phyloP scores from a whole-genome alignment of 768 basidiomycete genomes.

The Tulasnella sp. region DNA sequence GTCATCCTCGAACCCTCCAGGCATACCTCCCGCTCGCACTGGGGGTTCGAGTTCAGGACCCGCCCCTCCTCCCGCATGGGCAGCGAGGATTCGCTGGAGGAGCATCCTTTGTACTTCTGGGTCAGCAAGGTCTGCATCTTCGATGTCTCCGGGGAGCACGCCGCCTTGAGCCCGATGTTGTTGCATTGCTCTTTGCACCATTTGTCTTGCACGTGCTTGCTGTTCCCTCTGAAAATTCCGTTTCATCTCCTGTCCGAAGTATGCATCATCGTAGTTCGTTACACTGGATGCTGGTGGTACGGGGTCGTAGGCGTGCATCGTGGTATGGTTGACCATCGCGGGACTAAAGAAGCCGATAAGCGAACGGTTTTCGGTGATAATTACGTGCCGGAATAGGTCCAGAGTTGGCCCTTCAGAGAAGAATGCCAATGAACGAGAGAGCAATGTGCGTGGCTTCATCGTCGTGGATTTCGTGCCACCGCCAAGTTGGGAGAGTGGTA shows the following conservation, averaged over 20 bases:
- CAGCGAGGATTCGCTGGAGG: neutral
- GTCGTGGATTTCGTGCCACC: slow-evolving; percentile 24
- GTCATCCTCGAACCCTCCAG: neutral
- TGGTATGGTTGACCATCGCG: slow-evolving; percentile 39
- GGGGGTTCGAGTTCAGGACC: neutral
- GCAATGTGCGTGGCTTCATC: slow-evolving; percentile 22
- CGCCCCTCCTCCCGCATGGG: neutral
- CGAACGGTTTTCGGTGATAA: slow-evolving; percentile 51
- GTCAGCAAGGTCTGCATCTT: neutral
- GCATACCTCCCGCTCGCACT: neutral
- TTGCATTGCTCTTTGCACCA: neutral
- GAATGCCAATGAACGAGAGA: slow-evolving; percentile 27
- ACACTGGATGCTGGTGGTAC: slow-evolving; percentile 60
- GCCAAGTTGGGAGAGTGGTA: slow-evolving; percentile 32
- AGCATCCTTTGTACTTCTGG: neutral
- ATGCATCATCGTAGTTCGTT: slow-evolving; percentile 59
- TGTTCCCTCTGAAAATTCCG: neutral
- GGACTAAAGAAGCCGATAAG: slow-evolving; percentile 68
- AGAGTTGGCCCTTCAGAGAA: slow-evolving; percentile 37
- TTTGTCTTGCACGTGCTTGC: neutral
- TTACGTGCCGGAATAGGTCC: slow-evolving; percentile 64
- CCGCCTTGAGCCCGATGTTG: neutral
- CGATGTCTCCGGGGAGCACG: neutral
- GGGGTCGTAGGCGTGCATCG: slow-evolving; percentile 74
- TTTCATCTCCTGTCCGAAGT: slow-evolving; percentile 44